Evolutionary conservation across 1,284 basidiomycete species (phyloP).

Genomic region (Trametes hirsuta): DNA sequence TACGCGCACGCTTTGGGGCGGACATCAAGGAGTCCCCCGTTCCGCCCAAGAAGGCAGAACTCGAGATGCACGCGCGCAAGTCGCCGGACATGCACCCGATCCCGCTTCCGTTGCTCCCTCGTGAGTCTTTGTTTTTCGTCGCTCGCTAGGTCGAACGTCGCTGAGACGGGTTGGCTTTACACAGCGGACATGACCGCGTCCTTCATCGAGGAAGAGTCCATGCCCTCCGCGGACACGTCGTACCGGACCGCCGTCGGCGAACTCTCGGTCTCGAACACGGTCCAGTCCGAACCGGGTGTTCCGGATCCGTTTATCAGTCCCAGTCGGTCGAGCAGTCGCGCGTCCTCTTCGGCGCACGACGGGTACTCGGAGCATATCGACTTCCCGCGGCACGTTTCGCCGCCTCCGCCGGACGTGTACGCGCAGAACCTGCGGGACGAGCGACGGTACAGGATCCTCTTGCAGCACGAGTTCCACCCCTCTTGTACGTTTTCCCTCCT

Average conservation of each 20-base stretch:
- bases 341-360: constrained; percentile 20
- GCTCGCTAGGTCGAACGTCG: too few relatives aligned
- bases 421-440: constrained; percentile 56
- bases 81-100: constrained; percentile 44
- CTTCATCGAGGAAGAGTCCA: constrained; percentile 23
- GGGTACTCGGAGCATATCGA: constrained; percentile 11
- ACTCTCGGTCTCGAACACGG: constrained; percentile 4
- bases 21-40: constrained; percentile 33
- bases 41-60: constrained; percentile 20
- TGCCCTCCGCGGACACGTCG: constrained; percentile 25
- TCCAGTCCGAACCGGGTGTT: background rate
- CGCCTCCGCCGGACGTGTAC: constrained; percentile 44
- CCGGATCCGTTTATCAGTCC: background rate
- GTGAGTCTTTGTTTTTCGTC: constrained; percentile 32
- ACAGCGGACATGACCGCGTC: constrained; percentile 28
- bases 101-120: constrained; percentile 35
- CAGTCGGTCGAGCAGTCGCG: constrained; percentile 19
- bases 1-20: constrained; percentile 38
- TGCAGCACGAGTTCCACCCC: constrained; percentile 69
- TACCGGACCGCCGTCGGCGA: constrained; percentile 25
- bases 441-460: constrained; percentile 59
- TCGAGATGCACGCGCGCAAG: constrained; percentile 26
- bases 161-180: background rate
- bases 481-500: constrained; percentile 51
- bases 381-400: constrained; percentile 20